Evolutionary conservation across 164 flowering plant genomes (phyloP).

Genomic region (Vitis riparia): DNA sequence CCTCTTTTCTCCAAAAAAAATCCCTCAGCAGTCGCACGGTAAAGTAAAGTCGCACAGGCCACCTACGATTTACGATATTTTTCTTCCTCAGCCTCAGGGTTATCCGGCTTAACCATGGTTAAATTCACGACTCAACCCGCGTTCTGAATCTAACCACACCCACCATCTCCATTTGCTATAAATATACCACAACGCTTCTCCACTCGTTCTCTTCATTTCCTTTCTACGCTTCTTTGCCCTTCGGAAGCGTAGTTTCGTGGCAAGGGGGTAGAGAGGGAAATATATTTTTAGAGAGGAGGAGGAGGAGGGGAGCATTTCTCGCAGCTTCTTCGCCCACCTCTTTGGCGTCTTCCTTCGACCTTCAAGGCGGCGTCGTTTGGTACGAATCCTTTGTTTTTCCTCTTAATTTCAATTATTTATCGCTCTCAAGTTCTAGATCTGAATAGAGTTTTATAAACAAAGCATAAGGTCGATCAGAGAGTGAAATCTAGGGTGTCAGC

Average conservation of each 20-base stretch:
- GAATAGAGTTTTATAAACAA: too few relatives aligned
- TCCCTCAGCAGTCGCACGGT: not conserved
- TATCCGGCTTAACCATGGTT: constrained; percentile 7
- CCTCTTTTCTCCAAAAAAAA: too few relatives aligned
- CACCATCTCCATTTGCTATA: constrained; percentile 7
- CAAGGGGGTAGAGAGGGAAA: not conserved
- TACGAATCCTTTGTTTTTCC: not conserved
- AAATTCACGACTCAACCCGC: not conserved
- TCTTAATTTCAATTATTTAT: not conserved
- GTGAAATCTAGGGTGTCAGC: too few relatives aligned
- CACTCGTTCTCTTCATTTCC: not conserved
- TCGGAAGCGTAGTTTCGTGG: constrained; percentile 17
- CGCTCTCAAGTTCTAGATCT: too few relatives aligned
- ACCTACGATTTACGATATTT: too few relatives aligned
- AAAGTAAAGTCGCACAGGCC: too few relatives aligned
- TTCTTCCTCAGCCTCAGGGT: too few relatives aligned
- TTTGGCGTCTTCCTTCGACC: too few relatives aligned
- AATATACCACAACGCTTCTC: not conserved
- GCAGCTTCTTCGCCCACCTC: not conserved
- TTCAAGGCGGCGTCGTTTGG: not conserved
- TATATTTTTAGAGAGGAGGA: not conserved
- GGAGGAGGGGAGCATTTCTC: not conserved
- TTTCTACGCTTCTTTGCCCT: constrained; percentile 22
- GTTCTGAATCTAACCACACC: not conserved
- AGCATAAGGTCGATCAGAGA: too few relatives aligned